Evolutionary conservation across 441 rosid genomes (phyloP).

Genomic region (Aleurites moluccanus): DNA sequence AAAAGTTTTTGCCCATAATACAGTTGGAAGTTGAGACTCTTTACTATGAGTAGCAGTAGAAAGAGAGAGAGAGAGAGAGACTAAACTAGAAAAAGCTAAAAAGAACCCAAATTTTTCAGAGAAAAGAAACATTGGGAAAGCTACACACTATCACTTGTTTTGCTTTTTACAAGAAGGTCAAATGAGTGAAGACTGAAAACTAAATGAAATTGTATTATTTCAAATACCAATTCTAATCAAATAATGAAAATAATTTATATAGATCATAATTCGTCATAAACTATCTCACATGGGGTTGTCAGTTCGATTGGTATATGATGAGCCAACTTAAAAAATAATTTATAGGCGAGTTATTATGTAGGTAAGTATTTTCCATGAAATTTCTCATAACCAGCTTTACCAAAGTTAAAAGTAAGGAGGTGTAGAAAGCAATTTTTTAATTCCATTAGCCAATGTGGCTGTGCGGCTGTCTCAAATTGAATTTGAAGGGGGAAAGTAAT

Average conservation of each 20-base stretch:
- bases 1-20: neutral
- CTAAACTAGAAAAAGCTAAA: neutral
- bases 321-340: too few species aligned
- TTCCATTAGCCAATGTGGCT: neutral
- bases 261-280: too few species aligned
- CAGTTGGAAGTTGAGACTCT: constrained; percentile 5
- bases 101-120: neutral
- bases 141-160: neutral
- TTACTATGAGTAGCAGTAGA: neutral
- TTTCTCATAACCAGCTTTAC: too few species aligned
- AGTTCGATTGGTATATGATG: too few species aligned
- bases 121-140: neutral
- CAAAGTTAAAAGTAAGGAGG: neutral
- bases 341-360: too few species aligned
- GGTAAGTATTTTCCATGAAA: too few species aligned
- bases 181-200: too few species aligned
- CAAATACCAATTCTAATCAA: too few species aligned
- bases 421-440: neutral
- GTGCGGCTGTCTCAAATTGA: neutral
- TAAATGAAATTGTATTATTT: too few species aligned
- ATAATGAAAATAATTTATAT: too few species aligned
- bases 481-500: constrained; percentile 8
- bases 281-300: too few species aligned
- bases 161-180: too few species aligned
- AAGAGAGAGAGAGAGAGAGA: neutral